These are phyloP conservation scores for Neofusicoccum cordaticola DNA, from an alignment of 2,329 filamentous ascomycete species.

Conservation along the genomic window DNA sequence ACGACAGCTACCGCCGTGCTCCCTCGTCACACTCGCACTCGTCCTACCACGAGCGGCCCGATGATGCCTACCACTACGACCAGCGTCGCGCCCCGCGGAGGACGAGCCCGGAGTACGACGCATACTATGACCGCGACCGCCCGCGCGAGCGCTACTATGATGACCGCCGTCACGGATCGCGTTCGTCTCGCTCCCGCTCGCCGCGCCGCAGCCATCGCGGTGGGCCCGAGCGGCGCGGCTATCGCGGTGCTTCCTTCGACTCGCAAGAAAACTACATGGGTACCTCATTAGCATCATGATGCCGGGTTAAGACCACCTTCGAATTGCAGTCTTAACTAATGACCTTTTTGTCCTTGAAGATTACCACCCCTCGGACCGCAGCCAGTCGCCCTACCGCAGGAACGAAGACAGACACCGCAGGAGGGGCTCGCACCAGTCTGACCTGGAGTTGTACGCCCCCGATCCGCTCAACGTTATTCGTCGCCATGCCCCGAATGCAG, in stretches of 20 bases:
- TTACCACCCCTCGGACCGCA: conserved; percentile 13
- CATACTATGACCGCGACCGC: conserved; percentile 11
- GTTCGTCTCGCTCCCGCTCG: conserved; percentile 14
- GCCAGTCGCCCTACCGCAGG: conserved; percentile 12
- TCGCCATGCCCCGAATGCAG: neutral
- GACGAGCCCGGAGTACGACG: neutral
- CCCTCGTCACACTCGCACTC: conserved; percentile 6
- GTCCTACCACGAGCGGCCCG: conserved; percentile 2
- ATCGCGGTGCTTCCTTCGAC: conserved; percentile 14
- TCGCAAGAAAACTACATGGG: conserved; percentile 15
- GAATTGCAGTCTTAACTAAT: conserved; percentile 15
- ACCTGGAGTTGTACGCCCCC: neutral
- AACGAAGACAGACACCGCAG: conserved; percentile 4
- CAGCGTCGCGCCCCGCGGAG: neutral
- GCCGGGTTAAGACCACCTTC: conserved; percentile 12
- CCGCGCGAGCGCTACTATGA: conserved; percentile 1
- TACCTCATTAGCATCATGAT: conserved; percentile 18
- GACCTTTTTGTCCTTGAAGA: conserved; percentile 15
- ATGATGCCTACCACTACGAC: neutral
- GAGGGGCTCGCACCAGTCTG: conserved; percentile 12
- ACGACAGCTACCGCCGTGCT: conserved; percentile 3
- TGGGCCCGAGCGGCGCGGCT: neutral
- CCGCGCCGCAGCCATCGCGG: conserved; percentile 7
- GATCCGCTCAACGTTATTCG: neutral
- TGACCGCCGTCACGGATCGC: neutral